Evolutionary conservation across 495 filamentous ascomycete species (phyloP), one percentile per base, ranked within the genome.

Genomic region (Penicillium fimorum): DNA sequence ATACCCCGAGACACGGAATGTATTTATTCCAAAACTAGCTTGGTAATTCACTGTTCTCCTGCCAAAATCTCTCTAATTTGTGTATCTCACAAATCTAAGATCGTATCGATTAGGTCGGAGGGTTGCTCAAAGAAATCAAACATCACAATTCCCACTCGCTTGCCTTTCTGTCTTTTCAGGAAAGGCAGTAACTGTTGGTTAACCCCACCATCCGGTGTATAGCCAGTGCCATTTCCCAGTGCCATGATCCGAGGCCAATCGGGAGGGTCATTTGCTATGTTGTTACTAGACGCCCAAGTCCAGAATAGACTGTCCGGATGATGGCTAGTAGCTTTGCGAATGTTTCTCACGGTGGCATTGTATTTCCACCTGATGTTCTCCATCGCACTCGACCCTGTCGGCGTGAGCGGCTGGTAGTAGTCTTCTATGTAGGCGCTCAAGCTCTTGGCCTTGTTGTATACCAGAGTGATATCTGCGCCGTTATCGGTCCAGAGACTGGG

Each of bases 161-260:
- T 66, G 15, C 61, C 58, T 27, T 64, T 64, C 24, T 65, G 60
- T 35, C 54, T n/a, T 37, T 61, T 57, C 29, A 70, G 29, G 24
- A 62, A 68, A 3, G 58, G 13, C 17, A 66, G 44, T 5, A 70
- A 40, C 10, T 46, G 54, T n/a, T 67, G 50, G 50, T 70, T 70
- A 0, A 82, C 73, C 3, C 80, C 80, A 11, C 69, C 66, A 2
- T 55, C 25, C 1, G 73, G 73, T 15, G 75, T 74, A 18, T 58
- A 65, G 1, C 56, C 55, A 6, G 64, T 65, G 10, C 74, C 74
- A 53, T 76, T 76, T 4, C 79, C 79, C 1, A 78, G 38, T 5
- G 80, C 80, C 71, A 79, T 79, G 20, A 76, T 77, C 15, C 62
- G 56, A 0, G 79, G 80, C 50, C 70, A 77, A 3, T 77, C 68